phyloP scores from a whole-genome alignment of 805 yeast genomes.

The Sungouiella blattae region DNA sequence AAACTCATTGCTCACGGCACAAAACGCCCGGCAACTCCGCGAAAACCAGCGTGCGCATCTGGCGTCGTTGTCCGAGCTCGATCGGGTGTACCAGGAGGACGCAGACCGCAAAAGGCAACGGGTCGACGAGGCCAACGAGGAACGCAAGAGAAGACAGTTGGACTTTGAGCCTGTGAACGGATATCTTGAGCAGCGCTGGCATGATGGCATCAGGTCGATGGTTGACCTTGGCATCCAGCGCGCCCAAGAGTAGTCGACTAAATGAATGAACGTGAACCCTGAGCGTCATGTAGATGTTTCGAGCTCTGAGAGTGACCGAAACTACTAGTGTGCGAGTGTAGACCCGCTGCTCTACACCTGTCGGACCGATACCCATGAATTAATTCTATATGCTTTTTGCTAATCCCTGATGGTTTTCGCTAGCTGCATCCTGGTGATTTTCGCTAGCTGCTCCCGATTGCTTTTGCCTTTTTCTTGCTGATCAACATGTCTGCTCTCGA shows the following conservation, averaged over 20 bases:
- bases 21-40: constrained; percentile 38
- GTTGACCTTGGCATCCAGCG: constrained; percentile 31
- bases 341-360: too few species aligned
- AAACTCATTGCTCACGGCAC: constrained; percentile 32
- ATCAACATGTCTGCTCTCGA: constrained; percentile 62
- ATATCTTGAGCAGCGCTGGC: constrained; percentile 49
- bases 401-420: too few species aligned
- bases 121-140: constrained; percentile 40
- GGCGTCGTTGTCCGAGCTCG: constrained; percentile 20
- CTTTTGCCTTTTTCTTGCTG: constrained; percentile 44
- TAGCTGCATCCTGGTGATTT: too few species aligned
- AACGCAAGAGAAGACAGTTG: constrained; percentile 42
- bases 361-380: too few species aligned
- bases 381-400: too few species aligned
- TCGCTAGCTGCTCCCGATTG: too few species aligned
- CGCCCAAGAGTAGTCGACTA: background rate
- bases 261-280: background rate
- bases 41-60: constrained; percentile 30
- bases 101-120: constrained; percentile 37
- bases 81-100: constrained; percentile 16
- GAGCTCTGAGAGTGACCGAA: too few species aligned
- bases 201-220: constrained; percentile 39
- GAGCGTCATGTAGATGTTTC: too few species aligned
- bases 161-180: constrained; percentile 43
- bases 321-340: too few species aligned